phyloP scores from a whole-genome alignment of 257 asterid genomes.

The Salvia rosmarinus region DNA sequence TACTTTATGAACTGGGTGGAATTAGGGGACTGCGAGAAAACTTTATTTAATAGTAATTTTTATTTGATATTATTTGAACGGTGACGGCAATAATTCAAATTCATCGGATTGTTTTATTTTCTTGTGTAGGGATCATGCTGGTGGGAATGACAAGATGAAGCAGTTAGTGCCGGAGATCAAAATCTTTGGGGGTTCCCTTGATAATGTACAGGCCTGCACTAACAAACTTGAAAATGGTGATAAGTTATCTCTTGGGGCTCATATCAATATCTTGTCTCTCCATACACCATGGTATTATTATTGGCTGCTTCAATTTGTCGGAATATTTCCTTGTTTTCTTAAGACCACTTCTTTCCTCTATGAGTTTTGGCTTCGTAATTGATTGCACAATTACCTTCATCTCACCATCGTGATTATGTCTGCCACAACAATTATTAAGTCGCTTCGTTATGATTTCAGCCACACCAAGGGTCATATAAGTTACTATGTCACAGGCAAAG shows the following conservation, averaged over 20 bases:
- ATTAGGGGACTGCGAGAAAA: too few relatives aligned
- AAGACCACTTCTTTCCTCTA: too few relatives aligned
- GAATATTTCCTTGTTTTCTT: too few relatives aligned
- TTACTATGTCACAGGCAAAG: slow-evolving; percentile 82
- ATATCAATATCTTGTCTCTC: slow-evolving; percentile 64
- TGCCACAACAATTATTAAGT: neutral
- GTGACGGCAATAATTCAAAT: neutral
- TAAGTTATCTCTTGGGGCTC: slow-evolving; percentile 67
- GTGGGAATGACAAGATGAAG: slow-evolving; percentile 91
- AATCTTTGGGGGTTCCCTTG: slow-evolving; percentile 82
- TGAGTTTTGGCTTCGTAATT: too few relatives aligned
- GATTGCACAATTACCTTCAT: neutral
- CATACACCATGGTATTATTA: slow-evolving; percentile 75
- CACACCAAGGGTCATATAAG: slow-evolving; percentile 95
- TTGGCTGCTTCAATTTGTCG: neutral
- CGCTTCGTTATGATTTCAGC: slow-evolving; percentile 49
- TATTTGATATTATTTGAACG: too few relatives aligned
- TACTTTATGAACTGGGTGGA: neutral
- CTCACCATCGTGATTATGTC: slow-evolving; percentile 6
- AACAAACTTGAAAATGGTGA: slow-evolving; percentile 84
- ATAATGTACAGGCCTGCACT: slow-evolving; percentile 84
- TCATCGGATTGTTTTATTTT: neutral
- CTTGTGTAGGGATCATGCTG: slow-evolving; percentile 89
- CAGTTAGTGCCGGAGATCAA: slow-evolving; percentile 74
- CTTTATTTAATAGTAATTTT: too few relatives aligned